Evolutionary conservation across 371 early-diverging fungal species (phyloP), one percentile per base, ranked within the genome.

Genomic region (Rhizopus delemar): DNA sequence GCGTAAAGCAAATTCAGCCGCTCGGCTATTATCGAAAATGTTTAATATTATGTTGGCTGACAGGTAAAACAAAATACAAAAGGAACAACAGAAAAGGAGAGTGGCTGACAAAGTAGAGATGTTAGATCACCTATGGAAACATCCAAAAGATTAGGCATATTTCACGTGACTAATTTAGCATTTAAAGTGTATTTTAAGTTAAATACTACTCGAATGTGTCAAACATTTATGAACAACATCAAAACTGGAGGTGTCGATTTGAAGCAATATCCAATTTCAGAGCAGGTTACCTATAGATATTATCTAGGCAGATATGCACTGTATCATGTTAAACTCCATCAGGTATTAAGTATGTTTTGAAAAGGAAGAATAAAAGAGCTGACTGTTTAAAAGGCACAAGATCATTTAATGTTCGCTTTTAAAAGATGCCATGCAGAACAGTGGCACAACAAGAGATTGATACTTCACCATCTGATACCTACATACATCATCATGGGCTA

Each of bases 281-380:
- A 85, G 39, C 86, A 82, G 63, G 83, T 85, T 5, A 80, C 83
- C 0, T 77, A 83, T 46, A 75, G 73, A 5, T 85, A 81, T 51
- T 85, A 85, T 55, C 60, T 80, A 7, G 86, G 86, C 2, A 72
- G 86, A 16, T 83, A 81, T 56, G 50, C 69, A 2, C 71, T 81
- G 9, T 82, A 75, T 46, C 70, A 82, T 13, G 70, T 70, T 28
- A 63, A 64, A 53, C 41, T 80, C 9, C 57, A 63, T 35, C 63
- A 63, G 69, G 78, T 78, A 8, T n/a, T 33, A 16, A 3, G 16
- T 31, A 22, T 45, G 3, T 43, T 15, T 43, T 28, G 4, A 32
- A 56, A 5, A 22, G 15, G 46, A 15, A 51, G 33, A 51, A 35
- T 46, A 13, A 46, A 22, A 34, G 9, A 34, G 4, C 2, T 43